Conservation (phyloP, 2,329 filamentous ascomycete species). For the Akanthomyces lecanii region DNA sequence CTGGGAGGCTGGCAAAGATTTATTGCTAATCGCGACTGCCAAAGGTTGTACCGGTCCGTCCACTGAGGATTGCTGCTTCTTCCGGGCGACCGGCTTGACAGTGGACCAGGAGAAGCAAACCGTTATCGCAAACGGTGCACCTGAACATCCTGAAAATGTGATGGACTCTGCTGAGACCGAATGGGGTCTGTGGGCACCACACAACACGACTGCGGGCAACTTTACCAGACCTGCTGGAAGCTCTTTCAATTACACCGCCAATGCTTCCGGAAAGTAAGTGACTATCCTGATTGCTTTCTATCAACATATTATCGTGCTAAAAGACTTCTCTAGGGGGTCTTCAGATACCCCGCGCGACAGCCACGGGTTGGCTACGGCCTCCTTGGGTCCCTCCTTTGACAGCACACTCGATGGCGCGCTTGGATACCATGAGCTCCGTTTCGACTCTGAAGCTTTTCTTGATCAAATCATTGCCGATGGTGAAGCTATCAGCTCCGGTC, state of each 20-base stretch:
- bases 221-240: constrained; percentile 17
- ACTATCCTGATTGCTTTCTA: neutral
- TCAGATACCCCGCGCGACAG: neutral
- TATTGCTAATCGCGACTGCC: constrained; percentile 26
- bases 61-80: constrained; percentile 29
- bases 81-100: constrained; percentile 23
- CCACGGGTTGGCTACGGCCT: constrained; percentile 25
- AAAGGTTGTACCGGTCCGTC: constrained; percentile 26
- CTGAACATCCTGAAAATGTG: constrained; percentile 23
- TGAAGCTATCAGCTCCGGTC: neutral
- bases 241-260: constrained; percentile 21
- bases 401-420: constrained; percentile 26
- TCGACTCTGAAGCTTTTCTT: constrained; percentile 19
- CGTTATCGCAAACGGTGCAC: constrained; percentile 22
- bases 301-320: neutral
- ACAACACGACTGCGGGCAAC: neutral
- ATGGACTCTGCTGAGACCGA: constrained; percentile 23
- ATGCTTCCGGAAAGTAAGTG: constrained; percentile 12
- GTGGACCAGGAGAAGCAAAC: constrained; percentile 18
- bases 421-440: constrained; percentile 22
- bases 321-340: neutral
- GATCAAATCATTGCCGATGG: constrained; percentile 15
- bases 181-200: constrained; percentile 26
- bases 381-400: constrained; percentile 27
- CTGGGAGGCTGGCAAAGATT: constrained; percentile 21